These are phyloP conservation scores for Euphrasia arctica DNA, from an alignment of 305 asterid species.

Conservation along the genomic window DNA sequence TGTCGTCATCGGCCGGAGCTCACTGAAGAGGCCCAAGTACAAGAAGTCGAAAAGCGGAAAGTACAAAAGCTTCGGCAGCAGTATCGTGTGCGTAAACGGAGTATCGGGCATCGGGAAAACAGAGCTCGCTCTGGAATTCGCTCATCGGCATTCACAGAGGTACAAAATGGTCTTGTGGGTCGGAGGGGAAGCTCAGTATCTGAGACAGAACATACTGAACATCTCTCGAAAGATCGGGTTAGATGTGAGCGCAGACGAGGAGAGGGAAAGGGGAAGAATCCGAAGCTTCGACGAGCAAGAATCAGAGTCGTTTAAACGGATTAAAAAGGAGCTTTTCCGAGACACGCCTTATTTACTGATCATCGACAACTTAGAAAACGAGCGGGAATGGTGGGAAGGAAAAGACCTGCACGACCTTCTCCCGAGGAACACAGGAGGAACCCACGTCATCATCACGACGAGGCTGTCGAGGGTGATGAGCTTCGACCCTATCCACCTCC, in stretches of 20 bases:
- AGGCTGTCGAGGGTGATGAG: slow-evolving; percentile 62
- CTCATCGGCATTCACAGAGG: slow-evolving; percentile 64
- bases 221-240: slow-evolving; percentile 59
- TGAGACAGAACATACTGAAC: slow-evolving; percentile 78
- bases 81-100: slow-evolving; percentile 68
- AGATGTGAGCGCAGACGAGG: slow-evolving; percentile 90
- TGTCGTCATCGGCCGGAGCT: slow-evolving; percentile 38
- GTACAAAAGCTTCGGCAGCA: slow-evolving; percentile 44
- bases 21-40: slow-evolving; percentile 51
- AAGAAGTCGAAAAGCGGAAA: slow-evolving; percentile 62
- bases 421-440: slow-evolving; percentile 86
- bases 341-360: slow-evolving; percentile 85
- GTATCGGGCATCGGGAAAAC: slow-evolving; percentile 78
- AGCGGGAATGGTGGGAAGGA: slow-evolving; percentile 97
- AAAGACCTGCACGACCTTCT: slow-evolving; percentile 79
- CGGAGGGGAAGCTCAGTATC: slow-evolving; percentile 73
- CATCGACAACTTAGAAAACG: slow-evolving; percentile 75
- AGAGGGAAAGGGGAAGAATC: slow-evolving; percentile 78
- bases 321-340: slow-evolving; percentile 75
- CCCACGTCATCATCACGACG: slow-evolving; percentile 80
- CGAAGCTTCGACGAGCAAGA: slow-evolving; percentile 87
- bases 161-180: slow-evolving; percentile 94
- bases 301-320: slow-evolving; percentile 77
- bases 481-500: slow-evolving; percentile 70
- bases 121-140: slow-evolving; percentile 81